phyloP scores from a whole-genome alignment of 495 filamentous ascomycete genomes.

The Aspergillus sclerotiicarbonarius region DNA sequence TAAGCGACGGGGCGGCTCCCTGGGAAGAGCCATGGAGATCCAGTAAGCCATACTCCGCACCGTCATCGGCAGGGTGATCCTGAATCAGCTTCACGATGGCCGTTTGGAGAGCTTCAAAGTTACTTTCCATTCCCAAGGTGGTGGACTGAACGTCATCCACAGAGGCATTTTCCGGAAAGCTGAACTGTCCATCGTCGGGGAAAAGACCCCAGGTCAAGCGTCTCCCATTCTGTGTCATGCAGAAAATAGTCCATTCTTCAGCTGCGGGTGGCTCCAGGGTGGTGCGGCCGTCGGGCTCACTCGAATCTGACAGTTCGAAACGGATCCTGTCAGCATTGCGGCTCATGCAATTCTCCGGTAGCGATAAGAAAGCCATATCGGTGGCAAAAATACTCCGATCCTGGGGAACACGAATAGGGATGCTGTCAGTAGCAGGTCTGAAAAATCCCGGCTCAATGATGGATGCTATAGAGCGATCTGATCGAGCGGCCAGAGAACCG shows the following conservation, averaged over 20 bases:
- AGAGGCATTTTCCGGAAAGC: conserved; percentile 15
- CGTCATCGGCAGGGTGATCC: conserved; percentile 63
- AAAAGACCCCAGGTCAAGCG: conserved; percentile 68
- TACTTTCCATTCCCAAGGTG: conserved; percentile 69
- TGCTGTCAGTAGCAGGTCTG: conserved; percentile 21
- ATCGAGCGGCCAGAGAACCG: conserved; percentile 10
- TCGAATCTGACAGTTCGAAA: conserved; percentile 42
- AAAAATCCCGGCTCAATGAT: conserved; percentile 30
- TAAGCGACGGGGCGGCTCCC: conserved; percentile 25
- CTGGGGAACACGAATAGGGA: conserved; percentile 19
- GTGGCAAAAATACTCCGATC: conserved; percentile 28
- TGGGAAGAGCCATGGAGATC: neutral
- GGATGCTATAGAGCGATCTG: conserved; percentile 11
- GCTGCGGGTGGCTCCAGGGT: conserved; percentile 39
- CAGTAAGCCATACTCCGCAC: conserved; percentile 17
- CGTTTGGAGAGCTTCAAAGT: conserved; percentile 79
- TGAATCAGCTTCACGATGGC: conserved; percentile 78
- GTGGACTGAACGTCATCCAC: conserved; percentile 61
- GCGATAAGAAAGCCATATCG: conserved; percentile 28
- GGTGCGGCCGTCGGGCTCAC: conserved; percentile 33
- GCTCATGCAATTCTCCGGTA: conserved; percentile 23
- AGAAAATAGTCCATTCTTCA: conserved; percentile 60
- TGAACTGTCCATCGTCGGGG: conserved; percentile 23
- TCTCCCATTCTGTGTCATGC: conserved; percentile 69
- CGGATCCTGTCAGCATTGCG: conserved; percentile 43